Evolutionary conservation across 208 protist genomes (phyloP).

Genomic region (Trypanosoma vivax): DNA sequence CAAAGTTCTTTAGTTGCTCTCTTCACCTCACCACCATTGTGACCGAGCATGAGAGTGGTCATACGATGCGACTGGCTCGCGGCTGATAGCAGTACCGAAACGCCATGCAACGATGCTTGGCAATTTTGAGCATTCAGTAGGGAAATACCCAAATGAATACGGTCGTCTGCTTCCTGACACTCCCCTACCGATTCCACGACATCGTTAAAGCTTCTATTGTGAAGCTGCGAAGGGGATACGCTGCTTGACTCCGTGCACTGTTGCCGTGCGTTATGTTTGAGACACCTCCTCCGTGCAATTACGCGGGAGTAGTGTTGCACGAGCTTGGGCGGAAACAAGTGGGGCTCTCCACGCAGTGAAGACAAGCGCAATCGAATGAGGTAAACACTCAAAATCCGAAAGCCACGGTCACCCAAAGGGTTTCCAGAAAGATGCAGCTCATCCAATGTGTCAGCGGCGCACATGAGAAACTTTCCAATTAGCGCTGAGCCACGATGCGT

Average conservation of each 20-base stretch:
- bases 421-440: constrained; percentile 54
- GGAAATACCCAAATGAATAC: constrained; percentile 41
- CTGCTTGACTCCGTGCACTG: background rate
- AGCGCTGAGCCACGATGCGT: constrained; percentile 51
- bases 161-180: background rate
- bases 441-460: constrained; percentile 52
- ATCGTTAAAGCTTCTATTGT: background rate
- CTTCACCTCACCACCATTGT: too few species aligned
- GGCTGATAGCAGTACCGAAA: constrained; percentile 56
- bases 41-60: constrained; percentile 26
- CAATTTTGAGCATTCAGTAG: constrained; percentile 56
- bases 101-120: constrained; percentile 43
- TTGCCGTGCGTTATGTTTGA: background rate
- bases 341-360: constrained; percentile 21
- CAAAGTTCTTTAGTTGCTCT: too few species aligned
- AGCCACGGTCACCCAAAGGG: constrained; percentile 64
- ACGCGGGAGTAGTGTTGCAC: constrained; percentile 13
- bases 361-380: constrained; percentile 42
- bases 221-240: background rate
- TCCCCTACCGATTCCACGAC: background rate
- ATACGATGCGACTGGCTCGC: constrained; percentile 53
- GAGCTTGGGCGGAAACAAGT: constrained; percentile 35
- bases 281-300: background rate
- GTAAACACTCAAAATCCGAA: constrained; percentile 71
- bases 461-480: constrained; percentile 60